Evolutionary conservation across 2,329 filamentous ascomycete genomes (phyloP), one percentile per base, ranked within the genome.

Genomic region (Graphilbum sp.): DNA sequence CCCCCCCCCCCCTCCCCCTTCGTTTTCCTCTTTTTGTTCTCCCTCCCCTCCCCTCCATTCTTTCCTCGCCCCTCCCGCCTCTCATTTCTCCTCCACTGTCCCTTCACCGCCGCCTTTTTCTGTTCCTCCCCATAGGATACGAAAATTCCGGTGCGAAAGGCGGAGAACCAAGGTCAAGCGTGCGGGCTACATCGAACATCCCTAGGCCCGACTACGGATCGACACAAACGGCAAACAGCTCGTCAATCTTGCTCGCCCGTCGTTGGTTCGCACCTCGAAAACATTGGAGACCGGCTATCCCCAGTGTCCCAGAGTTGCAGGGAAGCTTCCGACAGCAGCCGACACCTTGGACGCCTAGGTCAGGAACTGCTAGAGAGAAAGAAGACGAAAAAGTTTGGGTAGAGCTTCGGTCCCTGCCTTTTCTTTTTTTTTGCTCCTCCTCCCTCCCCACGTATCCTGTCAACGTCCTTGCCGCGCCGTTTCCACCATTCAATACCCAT

Each of bases 41-140:
- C 35, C 37, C 20, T 33, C 36, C 36, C 37, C 32, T 34, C 32
- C 37, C 32, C 37, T 36, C 39, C 38, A 33, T 37, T 32, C 35
- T 37, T 30, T 31, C 35, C 30, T 27, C 19, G 18, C n/a, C n/a
- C 34, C 25, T 6, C 18, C 27, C 27, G 27, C 27, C 27, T n/a
- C 27, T 5, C 7, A 9, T 29, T 29, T 24, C n/a, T n/a, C 23
- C 23, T 25, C 8, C 27, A 29, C 13, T n/a, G 15, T 15, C 27
- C 27, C 27, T 29, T 29, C 27, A 29, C 13, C 27, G 13, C 27
- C 27, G 27, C 13, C 5, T 29, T 29, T 24, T 25, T 25, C 21
- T 38, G 6, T 21, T 11, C 13, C 38, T 13, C 4, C 20, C 27
- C 15, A 24, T 11, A 24, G 13, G 32, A 21, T 11, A 16, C 3